phyloP scores from a whole-genome alignment of 2,329 filamentous ascomycete genomes.

The Fusarium algeriense region DNA sequence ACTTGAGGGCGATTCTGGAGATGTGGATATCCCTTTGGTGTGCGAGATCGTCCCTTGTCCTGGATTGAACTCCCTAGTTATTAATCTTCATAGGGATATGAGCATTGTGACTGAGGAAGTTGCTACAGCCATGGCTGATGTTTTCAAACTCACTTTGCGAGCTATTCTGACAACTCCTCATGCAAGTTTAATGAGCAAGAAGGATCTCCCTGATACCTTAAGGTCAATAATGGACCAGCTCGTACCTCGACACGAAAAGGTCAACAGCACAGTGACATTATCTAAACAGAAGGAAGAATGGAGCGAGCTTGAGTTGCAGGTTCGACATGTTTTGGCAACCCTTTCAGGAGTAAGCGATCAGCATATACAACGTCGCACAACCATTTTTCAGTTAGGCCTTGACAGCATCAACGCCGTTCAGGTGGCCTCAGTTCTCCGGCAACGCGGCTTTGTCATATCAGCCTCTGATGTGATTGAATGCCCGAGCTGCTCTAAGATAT shows the following conservation, averaged over 20 bases:
- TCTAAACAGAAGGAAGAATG: slow-evolving; percentile 54
- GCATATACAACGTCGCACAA: slow-evolving; percentile 70
- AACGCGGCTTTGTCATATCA: slow-evolving; percentile 67
- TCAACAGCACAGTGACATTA: slow-evolving; percentile 8
- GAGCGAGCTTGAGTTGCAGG: slow-evolving; percentile 62
- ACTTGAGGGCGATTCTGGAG: slow-evolving; percentile 66
- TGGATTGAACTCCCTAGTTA: slow-evolving; percentile 62
- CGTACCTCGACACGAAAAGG: slow-evolving; percentile 34
- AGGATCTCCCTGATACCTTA: slow-evolving; percentile 41
- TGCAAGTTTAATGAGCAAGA: slow-evolving; percentile 33
- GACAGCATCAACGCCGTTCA: slow-evolving; percentile 92
- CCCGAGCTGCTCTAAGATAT: slow-evolving; percentile 59
- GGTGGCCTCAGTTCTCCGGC: slow-evolving; percentile 76
- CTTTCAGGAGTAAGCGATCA: slow-evolving; percentile 66
- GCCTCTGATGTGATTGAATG: slow-evolving; percentile 81
- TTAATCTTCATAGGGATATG: slow-evolving; percentile 74
- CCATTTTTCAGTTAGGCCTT: slow-evolving; percentile 88
- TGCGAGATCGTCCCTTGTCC: slow-evolving; percentile 76
- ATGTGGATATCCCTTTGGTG: slow-evolving; percentile 82
- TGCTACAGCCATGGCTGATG: slow-evolving; percentile 47
- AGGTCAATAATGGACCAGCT: slow-evolving; percentile 39
- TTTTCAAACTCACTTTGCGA: slow-evolving; percentile 50
- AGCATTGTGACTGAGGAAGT: slow-evolving; percentile 51
- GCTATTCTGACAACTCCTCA: slow-evolving; percentile 47
- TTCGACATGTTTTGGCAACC: slow-evolving; percentile 68